phyloP scores from a whole-genome alignment of 768 basidiomycete genomes.

The Flagelloscypha sp. region DNA sequence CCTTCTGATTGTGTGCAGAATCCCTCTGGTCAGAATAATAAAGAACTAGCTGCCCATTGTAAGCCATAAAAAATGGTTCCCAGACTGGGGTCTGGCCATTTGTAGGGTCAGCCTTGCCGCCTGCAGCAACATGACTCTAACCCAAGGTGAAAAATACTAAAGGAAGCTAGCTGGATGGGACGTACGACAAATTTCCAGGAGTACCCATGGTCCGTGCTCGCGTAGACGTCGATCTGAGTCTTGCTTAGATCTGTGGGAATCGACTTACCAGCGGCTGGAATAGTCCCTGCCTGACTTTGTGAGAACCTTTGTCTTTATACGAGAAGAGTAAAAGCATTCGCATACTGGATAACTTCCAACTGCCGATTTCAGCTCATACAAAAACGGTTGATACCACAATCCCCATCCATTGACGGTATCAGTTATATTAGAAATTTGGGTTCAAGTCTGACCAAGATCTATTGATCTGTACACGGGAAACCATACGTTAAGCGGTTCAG shows the following conservation, averaged over 20 bases:
- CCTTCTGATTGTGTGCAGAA: conserved; percentile 13
- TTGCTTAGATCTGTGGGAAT: conserved; percentile 11
- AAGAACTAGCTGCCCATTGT: conserved; percentile 11
- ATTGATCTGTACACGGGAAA: conserved; percentile 12
- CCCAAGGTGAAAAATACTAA: too few relatives aligned
- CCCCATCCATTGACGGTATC: conserved; percentile 13
- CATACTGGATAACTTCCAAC: conserved; percentile 10
- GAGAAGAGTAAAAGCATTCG: not conserved
- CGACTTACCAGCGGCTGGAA: conserved; percentile 13
- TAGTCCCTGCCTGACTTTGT: conserved; percentile 8
- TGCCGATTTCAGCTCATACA: conserved; percentile 10
- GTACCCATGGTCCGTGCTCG: conserved; percentile 10
- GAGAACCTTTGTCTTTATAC: not conserved
- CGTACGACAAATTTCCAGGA: conserved; percentile 11
- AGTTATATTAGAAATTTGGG: conserved; percentile 10
- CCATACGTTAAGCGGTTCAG: conserved; percentile 12
- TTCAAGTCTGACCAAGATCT: conserved; percentile 13
- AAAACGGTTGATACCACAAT: conserved; percentile 14
- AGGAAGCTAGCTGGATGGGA: too few relatives aligned
- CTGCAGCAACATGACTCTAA: conserved; percentile 13
- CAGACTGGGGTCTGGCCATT: conserved; percentile 15
- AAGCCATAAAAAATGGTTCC: conserved; percentile 14
- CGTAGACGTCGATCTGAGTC: conserved; percentile 17
- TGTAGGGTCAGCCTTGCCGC: conserved; percentile 11
- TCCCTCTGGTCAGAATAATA: conserved; percentile 17